Evolutionary conservation across 768 basidiomycete genomes (phyloP), one percentile per base, ranked within the genome.

Genomic region (Tephrocybe rancida): DNA sequence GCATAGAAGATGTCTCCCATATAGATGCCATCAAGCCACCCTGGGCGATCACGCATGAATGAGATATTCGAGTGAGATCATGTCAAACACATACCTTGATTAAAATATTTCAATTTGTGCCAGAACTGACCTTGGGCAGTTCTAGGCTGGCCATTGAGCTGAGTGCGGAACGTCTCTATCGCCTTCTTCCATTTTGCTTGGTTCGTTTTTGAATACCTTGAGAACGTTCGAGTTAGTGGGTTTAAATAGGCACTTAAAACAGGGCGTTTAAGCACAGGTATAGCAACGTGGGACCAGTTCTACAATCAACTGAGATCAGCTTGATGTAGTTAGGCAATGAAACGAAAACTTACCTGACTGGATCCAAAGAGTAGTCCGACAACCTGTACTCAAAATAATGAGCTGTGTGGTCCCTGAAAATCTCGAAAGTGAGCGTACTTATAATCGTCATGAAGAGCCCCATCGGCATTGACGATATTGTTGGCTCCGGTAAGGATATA

Each of bases 1-100:
- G 75, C 71, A 58, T 79, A 77, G 61, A 77, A 78, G 1, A 76
- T 57, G 22, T 75, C 74, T 11, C 74, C 75, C 76, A 79, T 78
- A 62, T 78, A 79, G 7, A 77, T 68, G 3, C 77, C 76, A 53
- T 77, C 74, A 9, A 77, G 66, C 75, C 75, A 78, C 2, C 74
- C 76, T 77, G 35, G 1, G 16, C 39, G 7, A 18, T 11, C 5
- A 32, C n/a, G 14, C 42, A 45, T 21, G n/a, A 14, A 16, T 13
- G 9, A 11, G 3, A 3, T n/a, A n/a, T n/a, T 14, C 22, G 38
- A 25, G 5, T 25, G 10, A 24, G 18, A 30, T 56, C 58, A 52
- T 72, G 72, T 13, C 51, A 59, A 16, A 60, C 1, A 13, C 58
- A 5, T 24, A 73, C 77, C 76, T 72, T 79, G 72, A 54, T 78